Percentiles rank a stretch among this genome's conserved stretches.
Conservation (phyloP, 2,329 filamentous ascomycete species). For the Colletotrichum sp. region DNA sequence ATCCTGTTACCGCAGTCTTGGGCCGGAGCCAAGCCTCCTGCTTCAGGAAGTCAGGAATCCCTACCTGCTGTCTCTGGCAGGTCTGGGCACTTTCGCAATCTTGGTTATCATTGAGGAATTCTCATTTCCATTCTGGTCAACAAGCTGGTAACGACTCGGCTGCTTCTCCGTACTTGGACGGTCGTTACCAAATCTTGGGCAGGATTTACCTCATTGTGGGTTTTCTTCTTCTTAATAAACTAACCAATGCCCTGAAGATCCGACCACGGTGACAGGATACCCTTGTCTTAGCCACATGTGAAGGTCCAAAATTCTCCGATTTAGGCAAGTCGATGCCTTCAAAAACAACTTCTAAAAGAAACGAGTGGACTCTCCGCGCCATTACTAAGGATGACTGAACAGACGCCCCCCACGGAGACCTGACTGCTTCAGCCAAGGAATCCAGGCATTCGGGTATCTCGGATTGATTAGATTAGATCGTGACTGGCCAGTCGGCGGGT, state of each 20-base stretch:
- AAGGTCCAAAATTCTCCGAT: background rate
- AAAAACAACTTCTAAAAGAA: background rate
- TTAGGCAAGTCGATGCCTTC: conserved; percentile 4
- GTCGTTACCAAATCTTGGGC: background rate
- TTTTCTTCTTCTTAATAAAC: background rate
- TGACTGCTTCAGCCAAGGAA: conserved; percentile 3
- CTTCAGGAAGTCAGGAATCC: background rate
- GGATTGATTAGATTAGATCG: conserved; percentile 20
- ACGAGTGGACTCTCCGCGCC: background rate
- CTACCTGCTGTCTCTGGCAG: conserved; percentile 10
- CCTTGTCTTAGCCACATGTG: background rate
- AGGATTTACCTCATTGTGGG: background rate
- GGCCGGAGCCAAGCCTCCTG: background rate
- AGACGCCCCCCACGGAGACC: background rate
- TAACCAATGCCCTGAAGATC: background rate
- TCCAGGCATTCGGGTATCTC: background rate
- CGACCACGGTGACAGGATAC: background rate
- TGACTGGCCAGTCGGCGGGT: background rate
- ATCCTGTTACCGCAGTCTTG: background rate
- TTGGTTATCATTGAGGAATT: background rate
- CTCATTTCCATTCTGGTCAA: background rate
- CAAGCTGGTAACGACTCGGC: background rate
- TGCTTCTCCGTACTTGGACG: background rate
- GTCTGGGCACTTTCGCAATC: background rate
- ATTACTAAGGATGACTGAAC: conserved; percentile 10